Evolutionary conservation across 1,284 basidiomycete species (phyloP), one percentile per base, ranked within the genome.

Genomic region (Cerrena zonata): DNA sequence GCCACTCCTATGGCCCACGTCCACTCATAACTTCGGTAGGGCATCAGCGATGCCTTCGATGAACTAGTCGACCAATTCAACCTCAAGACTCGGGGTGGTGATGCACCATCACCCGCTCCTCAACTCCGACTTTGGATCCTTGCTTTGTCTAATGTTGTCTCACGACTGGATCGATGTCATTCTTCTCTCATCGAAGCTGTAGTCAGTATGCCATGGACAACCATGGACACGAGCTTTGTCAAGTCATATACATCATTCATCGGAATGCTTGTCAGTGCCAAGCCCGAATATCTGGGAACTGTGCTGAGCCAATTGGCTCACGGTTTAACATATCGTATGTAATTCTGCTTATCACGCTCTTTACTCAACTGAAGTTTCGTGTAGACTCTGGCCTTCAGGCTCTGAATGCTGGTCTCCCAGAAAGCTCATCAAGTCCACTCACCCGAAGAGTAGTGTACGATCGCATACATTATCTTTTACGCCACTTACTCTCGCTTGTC

Each of bases 211-310:
- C 92, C 94, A 4, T 99, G 96, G 96, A 87, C 89, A 4, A 88
- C 86, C 4, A 82, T 92, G 70, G 91, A 94, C 58, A 80, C 79
- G 41, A 71, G 76, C 19, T 91, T 94, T 59, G 92, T 93, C 48
- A 88, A 85, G 66, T 82, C 84, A 12, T 96, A 93, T 66, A 85
- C 84, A 23, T 80, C 88, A 23, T 97, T 97, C 64, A 82, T 94
- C 42, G 91, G 91, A 41, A 91, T 94, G 72, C 81, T 99, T 36
- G 83, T 97, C 57, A 93, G 89, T 58, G 93, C 95, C n/a, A 76
- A 91, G 55, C 89, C 92, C 53, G 92, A 95, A 68, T 99, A 96
- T 73, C 78, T 96, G 26, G 86, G 84, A 30, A 77, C 89, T 53
- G 85, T 98, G 7, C 78, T 97, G 10, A 77, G 77, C 49, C 91